phyloP scores from a whole-genome alignment of 1,284 basidiomycete genomes.

The Sporisorium iseilematis-ciliati region DNA sequence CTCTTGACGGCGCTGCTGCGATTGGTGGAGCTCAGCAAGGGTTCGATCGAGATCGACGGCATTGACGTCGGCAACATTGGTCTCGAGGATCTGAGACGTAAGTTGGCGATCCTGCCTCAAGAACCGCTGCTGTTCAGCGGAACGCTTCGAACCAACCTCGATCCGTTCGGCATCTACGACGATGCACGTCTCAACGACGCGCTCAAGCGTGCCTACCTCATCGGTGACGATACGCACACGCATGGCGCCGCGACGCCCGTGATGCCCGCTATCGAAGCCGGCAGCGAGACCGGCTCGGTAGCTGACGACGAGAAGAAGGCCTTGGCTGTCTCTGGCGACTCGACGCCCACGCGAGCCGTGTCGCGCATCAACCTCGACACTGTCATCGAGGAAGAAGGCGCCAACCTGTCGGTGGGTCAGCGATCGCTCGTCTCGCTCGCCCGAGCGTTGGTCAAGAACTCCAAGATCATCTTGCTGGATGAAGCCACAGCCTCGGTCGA shows the following conservation, averaged over 20 bases:
- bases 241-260: constrained; percentile 40
- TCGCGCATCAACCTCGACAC: constrained; percentile 66
- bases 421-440: constrained; percentile 69
- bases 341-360: constrained; percentile 26
- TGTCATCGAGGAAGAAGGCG: constrained; percentile 68
- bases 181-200: constrained; percentile 69
- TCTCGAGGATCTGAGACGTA: constrained; percentile 68
- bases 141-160: constrained; percentile 70
- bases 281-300: constrained; percentile 23
- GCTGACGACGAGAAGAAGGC: constrained; percentile 39
- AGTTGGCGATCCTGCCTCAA: constrained; percentile 64
- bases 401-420: constrained; percentile 69
- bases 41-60: constrained; percentile 80
- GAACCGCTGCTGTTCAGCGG: constrained; percentile 70
- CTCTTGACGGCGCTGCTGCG: constrained; percentile 80
- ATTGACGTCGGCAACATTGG: constrained; percentile 74
- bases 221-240: constrained; percentile 51
- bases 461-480: constrained; percentile 70
- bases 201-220: constrained; percentile 68
- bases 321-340: constrained; percentile 23
- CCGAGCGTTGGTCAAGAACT: constrained; percentile 67
- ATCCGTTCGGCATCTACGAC: constrained; percentile 69
- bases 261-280: constrained; percentile 23
- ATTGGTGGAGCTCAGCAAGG: constrained; percentile 77
- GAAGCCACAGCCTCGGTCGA: constrained; percentile 85